These are phyloP conservation scores for Geosmithia putterillii DNA, from an alignment of 2,329 filamentous ascomycete genomes.

Conservation along the genomic window DNA sequence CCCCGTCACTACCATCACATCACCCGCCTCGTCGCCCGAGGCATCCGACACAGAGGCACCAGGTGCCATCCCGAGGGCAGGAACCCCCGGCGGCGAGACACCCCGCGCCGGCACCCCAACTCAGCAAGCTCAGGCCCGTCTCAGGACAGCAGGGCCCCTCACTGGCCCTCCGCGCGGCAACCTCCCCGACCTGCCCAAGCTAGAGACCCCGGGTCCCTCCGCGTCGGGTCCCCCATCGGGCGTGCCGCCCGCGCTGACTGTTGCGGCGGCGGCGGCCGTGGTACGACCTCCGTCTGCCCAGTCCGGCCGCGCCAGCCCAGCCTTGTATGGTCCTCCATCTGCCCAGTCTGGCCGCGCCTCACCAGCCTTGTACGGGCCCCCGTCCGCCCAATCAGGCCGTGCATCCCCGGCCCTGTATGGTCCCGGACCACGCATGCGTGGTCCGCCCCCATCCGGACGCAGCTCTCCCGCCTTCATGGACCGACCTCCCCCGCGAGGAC, in stretches of 20 bases:
- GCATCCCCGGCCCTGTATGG: background rate
- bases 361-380: background rate
- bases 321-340: background rate
- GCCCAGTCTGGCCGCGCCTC: background rate
- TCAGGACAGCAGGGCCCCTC: background rate
- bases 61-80: background rate
- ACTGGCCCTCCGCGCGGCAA: background rate
- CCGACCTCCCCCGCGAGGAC: background rate
- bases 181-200: background rate
- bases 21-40: conserved; percentile 31
- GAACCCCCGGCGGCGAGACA: background rate
- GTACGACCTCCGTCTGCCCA: conserved; percentile 7
- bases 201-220: conserved; percentile 6
- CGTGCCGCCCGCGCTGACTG: background rate
- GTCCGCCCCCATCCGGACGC: background rate
- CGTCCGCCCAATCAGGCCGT: background rate
- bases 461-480: background rate
- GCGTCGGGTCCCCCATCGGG: background rate
- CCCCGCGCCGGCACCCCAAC: background rate
- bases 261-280: background rate
- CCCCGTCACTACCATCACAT: conserved; percentile 21
- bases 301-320: background rate
- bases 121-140: background rate
- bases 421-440: background rate
- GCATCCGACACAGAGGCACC: conserved; percentile 10